Evolutionary conservation across 1,284 basidiomycete species (phyloP).

Genomic region (Stygiomarasmius scandens): DNA sequence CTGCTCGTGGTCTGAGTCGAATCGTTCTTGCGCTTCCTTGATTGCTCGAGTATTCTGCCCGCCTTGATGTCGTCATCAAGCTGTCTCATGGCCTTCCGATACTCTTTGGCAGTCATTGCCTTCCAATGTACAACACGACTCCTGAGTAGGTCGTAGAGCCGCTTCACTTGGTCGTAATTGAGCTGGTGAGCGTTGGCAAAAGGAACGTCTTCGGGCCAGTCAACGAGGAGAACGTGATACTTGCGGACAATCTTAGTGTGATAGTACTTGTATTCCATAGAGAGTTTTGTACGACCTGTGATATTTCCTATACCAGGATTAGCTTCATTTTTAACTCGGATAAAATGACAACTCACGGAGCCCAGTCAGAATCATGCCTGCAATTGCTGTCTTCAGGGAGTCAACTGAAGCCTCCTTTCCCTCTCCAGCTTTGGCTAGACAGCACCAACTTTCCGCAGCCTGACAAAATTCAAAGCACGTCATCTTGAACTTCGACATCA

Average conservation of each 20-base stretch:
- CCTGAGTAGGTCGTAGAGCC: not conserved
- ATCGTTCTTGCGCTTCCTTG: no score
- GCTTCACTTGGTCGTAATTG: not conserved
- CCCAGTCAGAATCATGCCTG: not conserved
- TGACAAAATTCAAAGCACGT: not conserved
- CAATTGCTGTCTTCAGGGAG: not conserved
- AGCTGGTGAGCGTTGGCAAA: slow-evolving; percentile 4
- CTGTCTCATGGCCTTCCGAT: no score
- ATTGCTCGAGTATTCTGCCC: no score
- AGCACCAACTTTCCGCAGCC: not conserved
- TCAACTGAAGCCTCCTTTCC: not conserved
- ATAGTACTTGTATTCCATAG: slow-evolving; percentile 5
- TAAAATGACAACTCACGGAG: slow-evolving; percentile 2
- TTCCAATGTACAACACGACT: not conserved
- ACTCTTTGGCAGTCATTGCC: no score
- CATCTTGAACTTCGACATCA: slow-evolving; percentile 1
- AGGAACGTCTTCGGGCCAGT: not conserved
- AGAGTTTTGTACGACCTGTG: no score
- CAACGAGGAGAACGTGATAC: not conserved
- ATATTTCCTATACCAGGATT: no score
- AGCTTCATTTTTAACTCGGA: no score
- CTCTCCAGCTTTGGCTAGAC: not conserved
- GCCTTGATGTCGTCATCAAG: no score
- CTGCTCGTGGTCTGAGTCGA: no score
- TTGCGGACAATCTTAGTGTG: not conserved